phyloP scores from a whole-genome alignment of 176 grass and related monocot genomes.

The Cenchrus americanus region DNA sequence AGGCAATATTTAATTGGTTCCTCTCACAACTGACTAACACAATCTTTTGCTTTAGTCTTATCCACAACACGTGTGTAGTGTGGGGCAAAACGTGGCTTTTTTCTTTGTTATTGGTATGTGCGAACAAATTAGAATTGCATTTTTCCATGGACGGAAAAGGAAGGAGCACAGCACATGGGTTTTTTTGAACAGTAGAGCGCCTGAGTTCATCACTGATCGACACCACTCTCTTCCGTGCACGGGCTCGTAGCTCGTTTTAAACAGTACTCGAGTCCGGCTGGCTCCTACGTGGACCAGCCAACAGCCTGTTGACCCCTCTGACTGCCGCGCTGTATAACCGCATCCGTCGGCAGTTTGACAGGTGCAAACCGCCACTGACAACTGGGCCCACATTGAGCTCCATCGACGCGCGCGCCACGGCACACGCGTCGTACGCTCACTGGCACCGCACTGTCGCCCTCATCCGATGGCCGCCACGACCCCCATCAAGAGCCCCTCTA shows the following conservation, averaged over 20 bases:
- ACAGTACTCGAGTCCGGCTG: not conserved
- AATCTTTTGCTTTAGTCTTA: too few species aligned
- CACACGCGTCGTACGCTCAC: constrained; percentile 15
- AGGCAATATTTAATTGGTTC: too few species aligned
- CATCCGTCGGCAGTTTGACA: too few species aligned
- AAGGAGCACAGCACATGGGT: too few species aligned
- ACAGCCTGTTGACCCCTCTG: not conserved
- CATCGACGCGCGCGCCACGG: not conserved
- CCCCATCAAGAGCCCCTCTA: not conserved
- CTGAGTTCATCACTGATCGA: too few species aligned
- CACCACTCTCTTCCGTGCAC: not conserved
- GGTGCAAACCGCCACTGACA: not conserved
- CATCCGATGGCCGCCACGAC: constrained; percentile 29
- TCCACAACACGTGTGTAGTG: too few species aligned
- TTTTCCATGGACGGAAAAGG: too few species aligned
- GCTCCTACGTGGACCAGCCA: not conserved
- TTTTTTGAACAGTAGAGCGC: too few species aligned
- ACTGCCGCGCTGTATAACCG: not conserved
- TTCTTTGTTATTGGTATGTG: too few species aligned
- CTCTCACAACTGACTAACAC: too few species aligned
- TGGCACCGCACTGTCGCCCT: constrained; percentile 34
- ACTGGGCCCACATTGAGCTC: not conserved
- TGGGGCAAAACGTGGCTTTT: too few species aligned
- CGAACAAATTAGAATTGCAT: too few species aligned
- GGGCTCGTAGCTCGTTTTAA: not conserved